Base-by-base conservation (phyloP, 1,284 basidiomycete species). In the Ganoderma boninense region DNA sequence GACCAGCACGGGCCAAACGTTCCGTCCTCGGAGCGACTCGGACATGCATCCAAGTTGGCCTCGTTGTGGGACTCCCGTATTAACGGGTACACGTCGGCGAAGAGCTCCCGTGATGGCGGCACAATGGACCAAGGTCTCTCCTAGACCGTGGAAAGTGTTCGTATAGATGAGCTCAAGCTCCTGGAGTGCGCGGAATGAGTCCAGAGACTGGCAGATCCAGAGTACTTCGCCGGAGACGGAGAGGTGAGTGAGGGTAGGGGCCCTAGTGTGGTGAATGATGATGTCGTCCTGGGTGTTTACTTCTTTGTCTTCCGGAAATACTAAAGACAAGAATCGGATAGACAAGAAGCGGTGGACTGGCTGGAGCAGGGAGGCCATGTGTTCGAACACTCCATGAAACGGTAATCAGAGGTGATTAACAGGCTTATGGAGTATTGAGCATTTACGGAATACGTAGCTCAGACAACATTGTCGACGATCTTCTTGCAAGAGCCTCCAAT, bases 91-190 rank as follows among this genome's bases (percentile, higher is more conserved):
- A 72, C 8, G 29, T 35, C 32, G 32, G 64, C n/a, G 13, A 68
- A 1, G 3, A 72, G 66, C 32, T 66, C 61, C 5, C 29, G 59
- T 46, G 35, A 67, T 35, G 4, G 20, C 46, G 35, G 26, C 16
- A 23, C 65, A 67, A 16, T 67, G 46, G 32, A 14, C 35, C n/a
- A 62, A 52, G 3, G 62, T 23, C 13, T 54, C 23, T 13, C 35
- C 4, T 38, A 67, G 43, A 29, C 46, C 59, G 13, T 11, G 38
- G 4, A 52, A 60, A 0, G 44, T 8, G 1, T 4, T 10, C 11
- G 46, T 7, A 14, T 11, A 14, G 23, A 67, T 54, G 14, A 67
- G 18, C 46, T 62, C 65, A 29, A 67, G 65, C 60, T 62, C 65
- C 4, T 54, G 49, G n/a, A 67, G 65, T 4, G n/a, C 23, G 59